phyloP scores from a whole-genome alignment of 352 stramenopile species.

The Sclerospora graminicola region DNA sequence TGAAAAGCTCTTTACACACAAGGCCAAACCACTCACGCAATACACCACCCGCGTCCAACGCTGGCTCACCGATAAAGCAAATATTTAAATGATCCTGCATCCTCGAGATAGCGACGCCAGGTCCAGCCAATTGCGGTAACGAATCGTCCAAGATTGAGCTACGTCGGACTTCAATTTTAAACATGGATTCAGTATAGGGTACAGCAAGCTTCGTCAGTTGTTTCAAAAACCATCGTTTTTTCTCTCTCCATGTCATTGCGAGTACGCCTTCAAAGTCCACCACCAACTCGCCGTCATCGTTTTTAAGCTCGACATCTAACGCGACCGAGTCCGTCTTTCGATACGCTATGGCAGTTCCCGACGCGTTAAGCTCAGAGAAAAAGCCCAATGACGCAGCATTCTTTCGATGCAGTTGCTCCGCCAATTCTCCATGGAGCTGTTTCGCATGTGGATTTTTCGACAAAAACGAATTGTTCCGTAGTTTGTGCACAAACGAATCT shows the following conservation, averaged over 20 bases:
- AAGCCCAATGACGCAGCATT: constrained; percentile 63
- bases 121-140: constrained; percentile 33
- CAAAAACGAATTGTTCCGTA: constrained; percentile 50
- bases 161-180: constrained; percentile 48
- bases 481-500: constrained; percentile 42
- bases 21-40: constrained; percentile 77
- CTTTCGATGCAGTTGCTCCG: constrained; percentile 64
- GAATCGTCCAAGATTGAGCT: constrained; percentile 57
- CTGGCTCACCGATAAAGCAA: constrained; percentile 54
- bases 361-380: constrained; percentile 44
- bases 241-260: constrained; percentile 57
- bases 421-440: constrained; percentile 32
- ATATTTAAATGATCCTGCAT: constrained; percentile 71
- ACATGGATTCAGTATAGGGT: constrained; percentile 51
- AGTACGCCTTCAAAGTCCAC: constrained; percentile 62
- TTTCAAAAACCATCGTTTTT: constrained; percentile 73
- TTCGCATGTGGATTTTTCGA: constrained; percentile 37
- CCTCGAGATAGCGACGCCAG: constrained; percentile 12
- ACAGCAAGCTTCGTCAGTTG: constrained; percentile 42
- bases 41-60: constrained; percentile 63
- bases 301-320: constrained; percentile 31
- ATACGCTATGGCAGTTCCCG: constrained; percentile 34
- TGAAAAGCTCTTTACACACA: constrained; percentile 70
- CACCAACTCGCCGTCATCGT: constrained; percentile 13
- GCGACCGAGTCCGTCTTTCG: constrained; percentile 39